Conservation (phyloP, 192 early-diverging fungal species). For the Allomyces macrogynus region DNA sequence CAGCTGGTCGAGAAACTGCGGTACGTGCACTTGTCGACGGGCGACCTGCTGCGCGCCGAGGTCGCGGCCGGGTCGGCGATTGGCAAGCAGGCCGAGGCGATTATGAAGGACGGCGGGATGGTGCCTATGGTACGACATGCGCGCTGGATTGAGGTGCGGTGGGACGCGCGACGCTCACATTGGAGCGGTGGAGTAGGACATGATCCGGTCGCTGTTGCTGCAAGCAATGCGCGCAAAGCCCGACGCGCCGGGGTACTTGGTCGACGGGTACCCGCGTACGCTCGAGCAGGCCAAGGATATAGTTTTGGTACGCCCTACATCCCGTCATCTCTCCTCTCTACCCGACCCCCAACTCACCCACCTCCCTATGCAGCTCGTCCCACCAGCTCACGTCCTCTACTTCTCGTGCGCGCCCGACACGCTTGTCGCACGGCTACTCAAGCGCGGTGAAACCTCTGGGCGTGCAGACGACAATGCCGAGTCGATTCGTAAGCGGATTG, state of each 20-base stretch:
- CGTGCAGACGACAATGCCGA: conserved; percentile 38
- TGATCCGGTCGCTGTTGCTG: conserved; percentile 1
- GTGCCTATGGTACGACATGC: conserved; percentile 15
- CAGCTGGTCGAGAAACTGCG: conserved; percentile 16
- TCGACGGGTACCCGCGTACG: conserved; percentile 8
- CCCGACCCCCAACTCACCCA: too few species aligned
- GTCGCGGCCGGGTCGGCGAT: conserved; percentile 17
- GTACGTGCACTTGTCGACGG: conserved; percentile 33
- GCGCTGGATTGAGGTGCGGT: too few species aligned
- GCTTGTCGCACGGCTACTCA: conserved; percentile 25
- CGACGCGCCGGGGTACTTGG: conserved; percentile 6
- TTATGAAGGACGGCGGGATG: conserved; percentile 41
- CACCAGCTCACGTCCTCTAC: conserved; percentile 19
- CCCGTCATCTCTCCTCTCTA: neutral
- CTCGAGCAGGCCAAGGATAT: conserved; percentile 6
- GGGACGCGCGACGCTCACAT: too few species aligned
- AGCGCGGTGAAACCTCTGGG: conserved; percentile 35
- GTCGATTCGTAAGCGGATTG: conserved; percentile 20
- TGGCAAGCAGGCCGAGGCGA: conserved; percentile 17
- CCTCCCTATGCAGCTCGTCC: neutral
- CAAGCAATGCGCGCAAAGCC: neutral
- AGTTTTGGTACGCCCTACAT: conserved; percentile 1
- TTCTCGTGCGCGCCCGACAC: conserved; percentile 26
- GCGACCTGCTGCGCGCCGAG: conserved; percentile 38
- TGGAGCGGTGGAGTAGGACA: neutral